These are phyloP conservation scores for Pezicula neosporulosa DNA, from an alignment of 2,329 filamentous ascomycete genomes.

Conservation along the genomic window DNA sequence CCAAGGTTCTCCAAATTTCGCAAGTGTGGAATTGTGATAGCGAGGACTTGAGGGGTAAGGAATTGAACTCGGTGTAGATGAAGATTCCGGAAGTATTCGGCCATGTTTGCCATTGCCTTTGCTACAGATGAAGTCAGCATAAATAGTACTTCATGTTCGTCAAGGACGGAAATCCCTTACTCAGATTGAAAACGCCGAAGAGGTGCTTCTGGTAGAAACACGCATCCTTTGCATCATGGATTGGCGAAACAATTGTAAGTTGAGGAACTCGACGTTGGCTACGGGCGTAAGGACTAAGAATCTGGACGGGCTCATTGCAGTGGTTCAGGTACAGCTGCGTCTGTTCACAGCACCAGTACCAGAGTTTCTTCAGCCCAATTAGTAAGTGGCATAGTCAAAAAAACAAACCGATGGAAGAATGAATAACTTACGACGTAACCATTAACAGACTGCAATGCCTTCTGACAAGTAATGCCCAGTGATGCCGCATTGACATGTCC, in stretches of 20 bases:
- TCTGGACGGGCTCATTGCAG: too few relatives aligned
- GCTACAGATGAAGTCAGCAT: slow-evolving; percentile 5
- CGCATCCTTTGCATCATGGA: slow-evolving; percentile 4
- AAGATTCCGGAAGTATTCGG: slow-evolving; percentile 15
- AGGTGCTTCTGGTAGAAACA: slow-evolving; percentile 11
- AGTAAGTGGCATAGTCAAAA: too few relatives aligned
- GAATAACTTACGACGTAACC: too few relatives aligned
- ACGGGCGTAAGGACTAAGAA: too few relatives aligned
- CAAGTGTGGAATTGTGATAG: slow-evolving; percentile 22
- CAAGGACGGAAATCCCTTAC: slow-evolving; percentile 8
- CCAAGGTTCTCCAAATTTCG: slow-evolving; percentile 19
- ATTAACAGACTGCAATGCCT: too few relatives aligned
- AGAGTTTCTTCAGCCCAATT: too few relatives aligned
- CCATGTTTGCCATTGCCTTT: slow-evolving; percentile 15
- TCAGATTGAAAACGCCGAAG: slow-evolving; percentile 11
- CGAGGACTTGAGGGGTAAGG: slow-evolving; percentile 16
- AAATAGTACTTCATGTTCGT: not conserved
- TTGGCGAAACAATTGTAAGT: slow-evolving; percentile 10
- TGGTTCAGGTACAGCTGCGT: too few relatives aligned
- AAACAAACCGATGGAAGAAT: too few relatives aligned
- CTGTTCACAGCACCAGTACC: too few relatives aligned
- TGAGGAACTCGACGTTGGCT: slow-evolving; percentile 7
- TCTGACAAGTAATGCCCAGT: too few relatives aligned
- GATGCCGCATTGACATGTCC: too few relatives aligned
- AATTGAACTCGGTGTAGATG: slow-evolving; percentile 25